Base-by-base conservation (phyloP, 1,284 basidiomycete genomes). In the Rhizopogon hawkerae region DNA sequence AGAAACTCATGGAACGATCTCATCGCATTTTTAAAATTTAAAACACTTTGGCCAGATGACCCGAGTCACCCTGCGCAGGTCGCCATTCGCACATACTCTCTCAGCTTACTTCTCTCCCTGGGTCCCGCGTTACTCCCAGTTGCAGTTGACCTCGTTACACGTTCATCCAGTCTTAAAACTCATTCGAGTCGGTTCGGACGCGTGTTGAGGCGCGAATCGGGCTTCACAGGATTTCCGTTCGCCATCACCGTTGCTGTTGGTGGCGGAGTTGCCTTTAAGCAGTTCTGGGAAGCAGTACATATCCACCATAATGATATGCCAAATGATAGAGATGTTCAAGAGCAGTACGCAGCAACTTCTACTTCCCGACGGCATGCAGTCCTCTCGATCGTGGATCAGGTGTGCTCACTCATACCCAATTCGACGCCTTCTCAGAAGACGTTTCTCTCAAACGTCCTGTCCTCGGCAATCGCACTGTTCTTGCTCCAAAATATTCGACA, bases 101-200 rank as follows among this genome's bases (percentile, higher is more conserved):
- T 89, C n/a, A 72, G 78, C 0, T 69, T 85, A 14, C 78, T 76
- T 1, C 71, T 88, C n/a, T 78, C 79, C 1, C 70, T 87, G 10
- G 77, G 77, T 1, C 85, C 86, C 0, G 72, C 77, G 2, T 63
- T 86, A 7, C 54, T 85, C 2, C 77, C 79, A 1, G 70, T 81
- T 51, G 29, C 78, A 11, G 62, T 69, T 3, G 67, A 73, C 7
- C 54, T 66, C 5, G 14, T 64, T 9, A 49, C 39, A 35, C 58
- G 41, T 49, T 58, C 38, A 52, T 58, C 42, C 44, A 46, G 21
- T 41, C 50, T 57, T 43, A 21, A 42, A 16, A 35, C 49, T 21
- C 51, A 50, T n/a, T 35, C 60, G n/a, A 39, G 33, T 14, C 50
- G 51, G 26, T 62, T 84, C 14, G 60, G 60, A 49, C 69, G 66